Evolutionary conservation across 2,329 filamentous ascomycete species (phyloP).

Genomic region (Nemania sp.): DNA sequence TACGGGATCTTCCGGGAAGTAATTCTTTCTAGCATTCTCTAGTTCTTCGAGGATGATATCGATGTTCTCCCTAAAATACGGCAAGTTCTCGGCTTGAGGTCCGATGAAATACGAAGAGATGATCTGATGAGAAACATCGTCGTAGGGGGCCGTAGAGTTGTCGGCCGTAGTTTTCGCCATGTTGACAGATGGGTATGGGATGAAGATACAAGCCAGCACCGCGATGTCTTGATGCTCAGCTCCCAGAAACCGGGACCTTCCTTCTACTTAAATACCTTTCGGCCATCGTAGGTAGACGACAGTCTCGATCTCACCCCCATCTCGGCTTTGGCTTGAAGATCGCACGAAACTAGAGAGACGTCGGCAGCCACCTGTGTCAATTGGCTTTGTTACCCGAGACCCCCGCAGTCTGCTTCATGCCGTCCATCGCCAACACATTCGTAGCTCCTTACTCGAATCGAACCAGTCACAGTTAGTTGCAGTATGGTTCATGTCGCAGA

Average conservation of each 20-base stretch:
- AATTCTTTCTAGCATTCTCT: constrained; percentile 50
- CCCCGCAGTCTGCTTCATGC: not conserved
- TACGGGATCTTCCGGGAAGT: constrained; percentile 55
- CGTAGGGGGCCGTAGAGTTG: constrained; percentile 26
- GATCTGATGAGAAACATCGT: constrained; percentile 48
- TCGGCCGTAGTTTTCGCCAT: constrained; percentile 37
- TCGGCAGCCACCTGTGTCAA: not conserved
- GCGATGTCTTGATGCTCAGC: not conserved
- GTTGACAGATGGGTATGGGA: not conserved
- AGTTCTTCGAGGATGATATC: constrained; percentile 55
- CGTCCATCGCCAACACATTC: constrained; percentile 6
- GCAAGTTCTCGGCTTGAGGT: constrained; percentile 57
- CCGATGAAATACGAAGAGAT: constrained; percentile 59
- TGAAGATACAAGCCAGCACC: not conserved
- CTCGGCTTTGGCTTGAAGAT: not conserved
- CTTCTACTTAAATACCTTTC: constrained; percentile 8
- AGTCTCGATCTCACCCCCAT: not conserved
- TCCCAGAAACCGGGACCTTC: not conserved
- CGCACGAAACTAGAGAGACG: not conserved
- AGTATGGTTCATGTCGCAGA: constrained; percentile 1
- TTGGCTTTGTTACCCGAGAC: not conserved
- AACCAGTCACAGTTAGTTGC: not conserved
- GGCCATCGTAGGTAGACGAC: not conserved
- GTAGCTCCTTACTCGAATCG: not conserved
- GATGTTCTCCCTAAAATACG: constrained; percentile 55